Conservation (phyloP, 768 basidiomycete genomes). For the Rhodotorula toruloides region DNA sequence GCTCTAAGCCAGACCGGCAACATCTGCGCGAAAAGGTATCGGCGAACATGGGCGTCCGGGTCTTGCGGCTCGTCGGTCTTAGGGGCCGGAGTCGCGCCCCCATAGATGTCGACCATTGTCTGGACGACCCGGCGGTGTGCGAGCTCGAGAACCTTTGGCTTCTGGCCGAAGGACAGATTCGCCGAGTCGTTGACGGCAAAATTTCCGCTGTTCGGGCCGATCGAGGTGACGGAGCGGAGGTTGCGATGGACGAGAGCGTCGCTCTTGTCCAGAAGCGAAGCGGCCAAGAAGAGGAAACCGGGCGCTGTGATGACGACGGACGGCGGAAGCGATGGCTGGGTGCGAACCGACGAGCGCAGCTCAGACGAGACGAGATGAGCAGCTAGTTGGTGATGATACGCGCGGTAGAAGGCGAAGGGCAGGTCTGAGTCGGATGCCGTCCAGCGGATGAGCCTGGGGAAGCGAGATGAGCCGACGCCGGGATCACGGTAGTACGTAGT, state of each 20-base stretch:
- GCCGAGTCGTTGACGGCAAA: constrained; percentile 50
- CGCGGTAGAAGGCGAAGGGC: constrained; percentile 51
- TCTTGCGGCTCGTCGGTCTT: constrained; percentile 7
- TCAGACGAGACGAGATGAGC: constrained; percentile 35
- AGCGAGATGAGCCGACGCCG: no score
- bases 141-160: constrained; percentile 52
- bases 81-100: constrained; percentile 20
- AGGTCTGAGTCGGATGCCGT: constrained; percentile 52
- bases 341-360: constrained; percentile 3
- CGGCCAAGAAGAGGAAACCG: constrained; percentile 50
- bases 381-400: constrained; percentile 51
- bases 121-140: constrained; percentile 50
- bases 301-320: constrained; percentile 46
- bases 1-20: constrained; percentile 48
- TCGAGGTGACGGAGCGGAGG: constrained; percentile 51
- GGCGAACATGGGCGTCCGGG: constrained; percentile 27
- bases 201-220: constrained; percentile 40
- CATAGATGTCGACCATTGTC: constrained; percentile 48
- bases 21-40: constrained; percentile 46
- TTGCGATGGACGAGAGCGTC: constrained; percentile 51
- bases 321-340: constrained; percentile 11
- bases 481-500: no score
- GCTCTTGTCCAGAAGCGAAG: constrained; percentile 50
- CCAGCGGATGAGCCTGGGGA: constrained; percentile 50
- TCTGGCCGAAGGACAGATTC: constrained; percentile 48